phyloP scores from a whole-genome alignment of 1,139 yeast genomes.

The Yamadazyma jaroonii region DNA sequence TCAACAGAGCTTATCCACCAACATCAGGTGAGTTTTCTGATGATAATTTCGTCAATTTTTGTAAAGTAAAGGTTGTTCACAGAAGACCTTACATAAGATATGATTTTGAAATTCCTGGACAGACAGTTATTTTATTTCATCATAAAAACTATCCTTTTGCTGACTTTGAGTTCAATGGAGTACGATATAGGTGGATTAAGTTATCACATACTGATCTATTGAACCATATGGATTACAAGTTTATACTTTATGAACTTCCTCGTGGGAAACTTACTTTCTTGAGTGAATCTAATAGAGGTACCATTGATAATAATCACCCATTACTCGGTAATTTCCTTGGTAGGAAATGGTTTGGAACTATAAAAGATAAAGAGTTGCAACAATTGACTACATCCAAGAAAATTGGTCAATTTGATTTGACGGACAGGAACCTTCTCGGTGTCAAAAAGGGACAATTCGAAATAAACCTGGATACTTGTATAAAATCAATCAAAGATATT shows the following conservation, averaged over 20 bases:
- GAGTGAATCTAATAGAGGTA: not conserved
- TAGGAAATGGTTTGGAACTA: not conserved
- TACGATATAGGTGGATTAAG: conserved; percentile 3
- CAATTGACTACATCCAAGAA: not conserved
- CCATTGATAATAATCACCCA: not conserved
- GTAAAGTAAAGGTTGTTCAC: not conserved
- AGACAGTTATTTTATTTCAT: not conserved
- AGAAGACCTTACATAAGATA: not conserved
- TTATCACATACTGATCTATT: not conserved
- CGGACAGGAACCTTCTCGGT: not conserved
- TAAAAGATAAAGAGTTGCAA: not conserved
- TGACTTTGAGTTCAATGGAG: conserved; percentile 1
- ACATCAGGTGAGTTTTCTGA: not conserved
- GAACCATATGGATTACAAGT: not conserved
- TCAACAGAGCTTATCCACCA: not conserved
- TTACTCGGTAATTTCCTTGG: not conserved
- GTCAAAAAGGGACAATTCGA: conserved; percentile 2
- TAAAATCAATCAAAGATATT: conserved; percentile 1
- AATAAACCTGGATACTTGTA: not conserved
- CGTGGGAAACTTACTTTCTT: not conserved
- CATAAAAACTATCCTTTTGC: conserved; percentile 4
- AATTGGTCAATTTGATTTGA: conserved; percentile 3
- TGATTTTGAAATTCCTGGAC: not conserved
- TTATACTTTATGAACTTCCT: not conserved
- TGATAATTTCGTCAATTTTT: not conserved